Evolutionary conservation across 371 early-diverging fungal species (phyloP), one percentile per base, ranked within the genome.

Genomic region (Lichtheimia ramosa): DNA sequence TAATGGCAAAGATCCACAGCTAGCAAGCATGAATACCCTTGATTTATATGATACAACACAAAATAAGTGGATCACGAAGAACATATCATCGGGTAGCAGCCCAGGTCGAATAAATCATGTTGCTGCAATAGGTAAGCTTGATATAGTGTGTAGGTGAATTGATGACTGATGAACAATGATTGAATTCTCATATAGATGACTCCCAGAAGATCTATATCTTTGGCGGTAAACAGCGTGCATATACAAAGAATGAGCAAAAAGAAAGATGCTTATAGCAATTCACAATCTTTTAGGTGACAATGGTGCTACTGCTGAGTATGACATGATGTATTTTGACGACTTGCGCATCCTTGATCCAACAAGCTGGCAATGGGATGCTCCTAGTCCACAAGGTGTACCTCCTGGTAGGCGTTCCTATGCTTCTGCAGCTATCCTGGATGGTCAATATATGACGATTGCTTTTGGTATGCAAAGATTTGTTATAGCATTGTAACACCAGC

Each of bases 401-500:
- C 80, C 80, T 25, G 70, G 73, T 24, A 63, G 69, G 18, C 74
- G 80, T 27, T 62, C 77, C 1, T 74, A 66, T 42, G 75, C 77
- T 54, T 59, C 68, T 12, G 80, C 65, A 56, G 71, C 60, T 23
- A 54, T 76, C 27, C 52, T 76, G 14, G 68, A 72, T 40, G 61
- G 54, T 14, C 58, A 64, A 15, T 68, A 75, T 43, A 43, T 76
- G 27, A 73, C 71, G 13, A 64, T 74, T 25, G 73, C 74, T 6
- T 76, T 79, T 71, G 79, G 79, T 79, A 73, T 65, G 34, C 10
- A 34, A 10, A 8, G 2, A 46, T 6, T 18, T 46, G 16, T 4
- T 16, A 1, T 16, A 5, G 18, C 4, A 21, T 14, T 16, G 71
- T 63, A 20, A 8, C 28, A 7, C 2, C 1, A 23, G 1, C 10